Evolutionary conservation across 2,329 filamentous ascomycete species (phyloP), one percentile per base, ranked within the genome.

Genomic region (Acephala macrosclerotiorum): DNA sequence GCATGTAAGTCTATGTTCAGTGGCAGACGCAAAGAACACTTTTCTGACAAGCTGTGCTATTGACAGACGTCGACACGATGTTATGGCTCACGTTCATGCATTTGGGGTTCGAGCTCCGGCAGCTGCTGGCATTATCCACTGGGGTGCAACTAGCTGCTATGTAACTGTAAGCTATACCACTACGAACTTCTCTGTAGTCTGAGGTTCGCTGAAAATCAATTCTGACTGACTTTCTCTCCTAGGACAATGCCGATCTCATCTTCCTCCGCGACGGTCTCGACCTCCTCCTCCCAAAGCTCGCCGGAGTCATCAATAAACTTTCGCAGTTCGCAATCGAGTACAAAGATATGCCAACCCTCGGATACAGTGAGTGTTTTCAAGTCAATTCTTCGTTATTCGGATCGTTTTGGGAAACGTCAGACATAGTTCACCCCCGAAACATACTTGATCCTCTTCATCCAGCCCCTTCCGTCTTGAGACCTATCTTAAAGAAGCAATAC

Each of bases 271-370:
- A 93, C 66, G 93, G 87, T 6, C 81, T 97, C 64, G 87, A 95
- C 71, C 80, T 97, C n/a, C 77, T 97, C 3, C 81, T 91, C 9
- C 88, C 88, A 40, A 96, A 94, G 79, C 80, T 97, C 7, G 92
- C 93, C 60, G 92, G 89, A 72, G 90, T 94, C 63, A 90, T 97
- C 70, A 81, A 87, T 68, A 94, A 94, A 78, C 83, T 97, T 33
- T 83, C 86, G 26, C 77, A 83, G 36, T 96, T 97, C 76, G 91
- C 93, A 5, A 77, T 89, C 66, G 76, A 94, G 76, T 89, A 89
- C 83, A 93, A 93, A 80, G 84, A 86, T 64, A 80, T 90, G 70
- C 90, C 92, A 1, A 90, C 89, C 29, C 29, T 33, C 29, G 29
- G 29, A 9, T 33, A 33, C 9, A 33, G n/a, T n/a, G n/a, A n/a